These are phyloP conservation scores for Schizopora paradoxa DNA, from an alignment of 1,284 basidiomycete genomes.

Conservation along the genomic window DNA sequence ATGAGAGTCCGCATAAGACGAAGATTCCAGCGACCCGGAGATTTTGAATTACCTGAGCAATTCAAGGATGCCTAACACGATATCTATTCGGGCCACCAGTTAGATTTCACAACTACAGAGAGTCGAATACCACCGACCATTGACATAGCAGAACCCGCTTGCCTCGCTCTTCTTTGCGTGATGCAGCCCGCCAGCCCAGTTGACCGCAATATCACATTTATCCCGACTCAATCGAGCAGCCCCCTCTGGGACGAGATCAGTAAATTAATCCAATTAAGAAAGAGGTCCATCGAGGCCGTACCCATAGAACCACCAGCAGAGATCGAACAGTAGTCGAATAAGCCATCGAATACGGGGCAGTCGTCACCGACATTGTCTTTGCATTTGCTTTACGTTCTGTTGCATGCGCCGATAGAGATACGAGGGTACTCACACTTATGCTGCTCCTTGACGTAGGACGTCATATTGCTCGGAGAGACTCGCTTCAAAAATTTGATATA, in stretches of 20 bases:
- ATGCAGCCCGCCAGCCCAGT: conserved; percentile 98
- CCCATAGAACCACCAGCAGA: conserved; percentile 99
- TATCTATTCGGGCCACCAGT: conserved; percentile 54
- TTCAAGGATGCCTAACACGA: conserved; percentile 95
- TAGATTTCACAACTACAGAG: conserved; percentile 5
- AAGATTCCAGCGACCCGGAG: background rate
- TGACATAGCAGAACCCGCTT: conserved; percentile 98
- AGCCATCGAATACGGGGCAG: conserved; percentile 96
- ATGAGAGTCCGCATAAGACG: conserved; percentile 8
- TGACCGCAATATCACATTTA: conserved; percentile 98
- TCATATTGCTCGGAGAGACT: conserved; percentile 83
- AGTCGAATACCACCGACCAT: conserved; percentile 51
- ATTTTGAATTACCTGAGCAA: conserved; percentile 60
- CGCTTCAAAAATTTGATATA: conserved; percentile 87
- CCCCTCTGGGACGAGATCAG: conserved; percentile 63
- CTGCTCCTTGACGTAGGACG: conserved; percentile 89
- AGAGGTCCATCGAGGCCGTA: conserved; percentile 32
- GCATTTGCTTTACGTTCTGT: conserved; percentile 2
- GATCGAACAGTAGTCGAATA: conserved; percentile 98
- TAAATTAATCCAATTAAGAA: too few species aligned
- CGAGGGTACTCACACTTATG: conserved; percentile 73
- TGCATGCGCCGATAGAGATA: conserved; percentile 40
- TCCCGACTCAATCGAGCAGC: conserved; percentile 92
- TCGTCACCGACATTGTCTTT: conserved; percentile 89
- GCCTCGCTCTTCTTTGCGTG: conserved; percentile 99